Evolutionary conservation across 352 stramenopile genomes (phyloP), one percentile per base, ranked within the genome.

Genomic region (Phytopythium sindhum): DNA sequence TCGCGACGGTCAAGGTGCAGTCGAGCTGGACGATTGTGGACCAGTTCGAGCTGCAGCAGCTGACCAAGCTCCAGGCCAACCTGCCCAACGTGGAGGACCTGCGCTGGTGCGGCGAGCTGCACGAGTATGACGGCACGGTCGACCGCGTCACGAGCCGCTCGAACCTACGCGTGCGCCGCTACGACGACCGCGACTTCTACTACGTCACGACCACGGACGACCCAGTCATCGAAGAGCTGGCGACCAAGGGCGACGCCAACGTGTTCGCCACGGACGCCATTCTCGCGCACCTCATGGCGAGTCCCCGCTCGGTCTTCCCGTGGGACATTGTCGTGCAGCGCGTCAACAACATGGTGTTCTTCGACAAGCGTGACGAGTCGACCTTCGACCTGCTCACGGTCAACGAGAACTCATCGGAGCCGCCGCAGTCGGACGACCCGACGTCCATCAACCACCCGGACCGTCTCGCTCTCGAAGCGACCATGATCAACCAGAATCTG

Each of bases 401-500:
- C 9, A 93, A 97, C 69, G 97, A 99, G 80, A 99, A 98, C 42
- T 80, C 96, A 19, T 91, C 94, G 57, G 91, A 98, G 28, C 88
- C 96, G 45, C 97, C 97, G 1, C 74, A 64, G 21, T 73, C 81
- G 53, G 85, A 96, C 29, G 88, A 96, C 59, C 75, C 84, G n/a
- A 88, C 95, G 57, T 86, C 89, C 67, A 97, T 99, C 69, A 99
- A 99, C 84, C 95, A 96, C 64, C 95, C 96, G 19, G 94, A 99
- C 77, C 87, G 97, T 28, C 84, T 99, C 15, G 94, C 81, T 62
- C 80, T 99, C 8, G 97, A 99, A 64, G 97, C 97, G 2, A 99
- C 97, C 8, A 98, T 97, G 84, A 98, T 99, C 74, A 99, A 99
- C 81, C 96, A 99, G 75, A 99, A 99, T 75, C 97, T 99, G 74